phyloP scores from a whole-genome alignment of 495 filamentous ascomycete genomes.

The Lindgomyces ingoldianus region DNA sequence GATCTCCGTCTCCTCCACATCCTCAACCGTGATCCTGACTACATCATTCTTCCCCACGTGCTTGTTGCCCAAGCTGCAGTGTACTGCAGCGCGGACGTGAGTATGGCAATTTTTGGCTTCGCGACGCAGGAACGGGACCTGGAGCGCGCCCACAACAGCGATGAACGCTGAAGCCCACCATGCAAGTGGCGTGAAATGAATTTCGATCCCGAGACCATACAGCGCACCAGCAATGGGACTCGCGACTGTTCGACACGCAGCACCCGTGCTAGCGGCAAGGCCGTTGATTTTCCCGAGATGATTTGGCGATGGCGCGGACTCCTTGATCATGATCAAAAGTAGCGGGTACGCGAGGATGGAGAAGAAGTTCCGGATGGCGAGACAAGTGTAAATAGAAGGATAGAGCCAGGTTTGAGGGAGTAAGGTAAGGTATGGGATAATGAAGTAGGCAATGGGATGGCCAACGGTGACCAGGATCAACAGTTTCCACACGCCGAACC shows the following conservation, averaged over 20 bases:
- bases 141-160: constrained; percentile 66
- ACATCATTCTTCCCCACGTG: neutral
- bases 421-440: constrained; percentile 68
- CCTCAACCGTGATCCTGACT: constrained; percentile 23
- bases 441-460: constrained; percentile 74
- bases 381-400: constrained; percentile 69
- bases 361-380: constrained; percentile 71
- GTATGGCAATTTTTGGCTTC: constrained; percentile 35
- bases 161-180: constrained; percentile 78
- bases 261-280: constrained; percentile 75
- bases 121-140: constrained; percentile 65
- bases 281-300: constrained; percentile 79
- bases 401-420: constrained; percentile 61
- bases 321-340: constrained; percentile 80
- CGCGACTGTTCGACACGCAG: constrained; percentile 72
- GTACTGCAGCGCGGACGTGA: constrained; percentile 7
- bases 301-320: constrained; percentile 67
- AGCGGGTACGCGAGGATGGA: constrained; percentile 77
- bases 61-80: constrained; percentile 11
- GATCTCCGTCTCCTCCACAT: neutral
- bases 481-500: constrained; percentile 71
- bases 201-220: constrained; percentile 65
- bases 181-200: constrained; percentile 71
- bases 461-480: constrained; percentile 72
- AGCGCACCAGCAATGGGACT: constrained; percentile 74